Percentiles rank a stretch among this genome's conserved stretches.
phyloP scores from a whole-genome alignment of 352 stramenopile genomes.

The Pythium brachiatum region DNA sequence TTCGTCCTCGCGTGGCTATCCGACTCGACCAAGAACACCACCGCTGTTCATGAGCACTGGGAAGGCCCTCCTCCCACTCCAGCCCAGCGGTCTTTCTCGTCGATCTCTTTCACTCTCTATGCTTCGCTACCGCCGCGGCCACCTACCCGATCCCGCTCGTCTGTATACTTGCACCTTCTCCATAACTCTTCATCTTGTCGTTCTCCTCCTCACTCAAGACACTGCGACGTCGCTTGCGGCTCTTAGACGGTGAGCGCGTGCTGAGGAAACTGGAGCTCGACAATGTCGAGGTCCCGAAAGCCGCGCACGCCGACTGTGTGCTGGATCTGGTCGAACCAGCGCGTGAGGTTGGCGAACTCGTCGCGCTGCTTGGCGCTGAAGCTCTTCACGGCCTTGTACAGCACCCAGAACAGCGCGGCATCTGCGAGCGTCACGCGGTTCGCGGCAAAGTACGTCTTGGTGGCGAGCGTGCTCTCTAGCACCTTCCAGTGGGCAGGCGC shows the following conservation, averaged over 20 bases:
- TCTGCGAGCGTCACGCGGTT: conserved; percentile 78
- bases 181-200: neutral
- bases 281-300: conserved; percentile 71
- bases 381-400: conserved; percentile 39
- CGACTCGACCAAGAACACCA: neutral
- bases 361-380: conserved; percentile 40
- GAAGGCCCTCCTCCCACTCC: neutral
- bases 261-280: conserved; percentile 47
- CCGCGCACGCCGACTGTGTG: conserved; percentile 79
- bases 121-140: neutral
- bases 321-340: conserved; percentile 87
- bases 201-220: neutral
- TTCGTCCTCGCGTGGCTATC: neutral
- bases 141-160: conserved; percentile 1
- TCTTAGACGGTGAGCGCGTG: conserved; percentile 64
- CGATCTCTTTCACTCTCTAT: neutral
- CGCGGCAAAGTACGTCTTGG: conserved; percentile 65
- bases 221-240: conserved; percentile 18
- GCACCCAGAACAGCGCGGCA: conserved; percentile 68
- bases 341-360: conserved; percentile 57
- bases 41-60: neutral
- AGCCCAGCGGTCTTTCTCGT: neutral
- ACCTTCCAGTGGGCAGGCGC: conserved; percentile 55
- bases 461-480: conserved; percentile 52
- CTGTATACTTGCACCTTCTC: conserved; percentile 1